Conservation (phyloP, 768 basidiomycete species). For the Pholiota microspora region DNA sequence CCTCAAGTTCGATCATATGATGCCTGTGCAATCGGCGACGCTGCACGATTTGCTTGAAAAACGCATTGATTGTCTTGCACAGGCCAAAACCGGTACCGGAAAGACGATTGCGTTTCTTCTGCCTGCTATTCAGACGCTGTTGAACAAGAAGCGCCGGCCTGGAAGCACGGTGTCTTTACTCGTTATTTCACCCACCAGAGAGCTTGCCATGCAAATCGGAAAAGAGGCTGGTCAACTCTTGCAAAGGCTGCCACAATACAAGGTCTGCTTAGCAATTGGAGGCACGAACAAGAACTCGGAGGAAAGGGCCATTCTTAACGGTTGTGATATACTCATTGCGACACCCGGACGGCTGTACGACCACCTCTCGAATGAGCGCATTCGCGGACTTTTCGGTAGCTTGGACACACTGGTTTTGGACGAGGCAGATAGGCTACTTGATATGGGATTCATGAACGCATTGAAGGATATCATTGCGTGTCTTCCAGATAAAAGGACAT, state of each 20-base stretch:
- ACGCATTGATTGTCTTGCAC: slow-evolving; percentile 30
- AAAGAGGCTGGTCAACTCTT: slow-evolving; percentile 57
- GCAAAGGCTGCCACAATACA: slow-evolving; percentile 32
- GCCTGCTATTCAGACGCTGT: slow-evolving; percentile 69
- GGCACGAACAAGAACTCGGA: slow-evolving; percentile 42
- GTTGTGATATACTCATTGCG: slow-evolving; percentile 59
- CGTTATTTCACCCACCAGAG: slow-evolving; percentile 71
- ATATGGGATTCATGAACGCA: slow-evolving; percentile 69
- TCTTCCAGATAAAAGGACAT: slow-evolving; percentile 35
- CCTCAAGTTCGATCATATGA: slow-evolving; percentile 12
- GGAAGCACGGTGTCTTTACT: slow-evolving; percentile 50
- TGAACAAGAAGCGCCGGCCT: slow-evolving; percentile 29
- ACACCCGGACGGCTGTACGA: slow-evolving; percentile 78
- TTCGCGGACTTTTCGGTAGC: slow-evolving; percentile 32
- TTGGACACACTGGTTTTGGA: slow-evolving; percentile 58
- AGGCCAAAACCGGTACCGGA: slow-evolving; percentile 63
- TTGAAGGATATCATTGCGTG: slow-evolving; percentile 58
- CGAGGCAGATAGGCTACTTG: slow-evolving; percentile 74
- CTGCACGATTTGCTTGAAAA: slow-evolving; percentile 8
- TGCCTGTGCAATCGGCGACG: slow-evolving; percentile 10
- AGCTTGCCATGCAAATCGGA: slow-evolving; percentile 57
- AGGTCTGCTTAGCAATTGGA: slow-evolving; percentile 51
- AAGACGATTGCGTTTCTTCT: slow-evolving; percentile 77
- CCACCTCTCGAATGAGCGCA: slow-evolving; percentile 45
- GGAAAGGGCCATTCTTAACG: slow-evolving; percentile 1